A percentile compares a stretch with the other conserved stretches of the same genome.
Conservation (phyloP, 2,329 filamentous ascomycete genomes). For the Teratosphaeria pseudoeucalypti region DNA sequence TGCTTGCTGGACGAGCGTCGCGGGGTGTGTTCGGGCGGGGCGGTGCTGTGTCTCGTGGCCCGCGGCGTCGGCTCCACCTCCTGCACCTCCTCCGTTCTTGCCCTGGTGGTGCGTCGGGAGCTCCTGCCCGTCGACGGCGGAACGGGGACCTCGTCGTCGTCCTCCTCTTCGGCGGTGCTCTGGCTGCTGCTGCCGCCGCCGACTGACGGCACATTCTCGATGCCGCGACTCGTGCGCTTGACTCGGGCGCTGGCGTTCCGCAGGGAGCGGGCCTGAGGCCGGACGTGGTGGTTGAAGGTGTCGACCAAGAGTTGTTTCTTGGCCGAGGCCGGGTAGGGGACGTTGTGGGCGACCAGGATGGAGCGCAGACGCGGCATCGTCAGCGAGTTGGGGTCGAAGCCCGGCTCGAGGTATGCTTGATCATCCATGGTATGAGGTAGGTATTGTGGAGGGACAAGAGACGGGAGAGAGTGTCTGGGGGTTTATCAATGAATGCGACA, state of each 20-base stretch:
- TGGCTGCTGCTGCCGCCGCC: conserved; percentile 28
- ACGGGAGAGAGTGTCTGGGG: too few species aligned
- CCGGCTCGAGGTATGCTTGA: conserved; percentile 73
- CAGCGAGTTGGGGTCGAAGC: conserved; percentile 72
- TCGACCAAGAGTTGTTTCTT: conserved; percentile 85
- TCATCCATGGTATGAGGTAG: conserved; percentile 38
- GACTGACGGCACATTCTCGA: conserved; percentile 50
- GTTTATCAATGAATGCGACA: not conserved
- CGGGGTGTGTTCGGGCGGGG: conserved; percentile 23
- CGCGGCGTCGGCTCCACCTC: conserved; percentile 22
- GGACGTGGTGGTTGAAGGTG: conserved; percentile 68
- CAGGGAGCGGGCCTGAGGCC: conserved; percentile 68
- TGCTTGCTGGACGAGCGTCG: conserved; percentile 35
- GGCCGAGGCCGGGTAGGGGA: conserved; percentile 75
- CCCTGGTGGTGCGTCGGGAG: conserved; percentile 19
- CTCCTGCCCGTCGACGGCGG: conserved; percentile 24
- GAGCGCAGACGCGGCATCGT: conserved; percentile 83
- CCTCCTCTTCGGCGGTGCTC: conserved; percentile 45
- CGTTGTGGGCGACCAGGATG: conserved; percentile 79
- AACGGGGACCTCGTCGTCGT: conserved; percentile 31
- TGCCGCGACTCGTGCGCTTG: conserved; percentile 79
- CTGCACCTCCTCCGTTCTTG: conserved; percentile 29
- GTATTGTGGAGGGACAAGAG: too few species aligned
- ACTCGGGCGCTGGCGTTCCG: conserved; percentile 65
- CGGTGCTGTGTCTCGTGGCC: conserved; percentile 21